Evolutionary conservation across 2,329 filamentous ascomycete genomes (phyloP).

Genomic region (Aspergillus oerlinghausenensis): DNA sequence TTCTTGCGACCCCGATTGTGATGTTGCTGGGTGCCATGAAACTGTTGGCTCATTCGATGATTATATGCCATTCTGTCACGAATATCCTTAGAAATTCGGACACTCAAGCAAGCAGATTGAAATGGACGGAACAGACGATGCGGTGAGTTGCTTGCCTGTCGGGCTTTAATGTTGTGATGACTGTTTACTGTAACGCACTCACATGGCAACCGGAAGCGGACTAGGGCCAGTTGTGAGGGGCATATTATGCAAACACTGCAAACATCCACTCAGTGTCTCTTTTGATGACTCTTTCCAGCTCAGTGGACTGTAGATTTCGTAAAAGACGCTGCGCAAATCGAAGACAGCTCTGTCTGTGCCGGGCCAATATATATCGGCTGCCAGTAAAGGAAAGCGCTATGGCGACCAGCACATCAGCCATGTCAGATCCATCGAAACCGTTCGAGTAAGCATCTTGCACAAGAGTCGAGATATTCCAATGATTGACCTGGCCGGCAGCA

Average conservation of each 20-base stretch:
- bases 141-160: conserved; percentile 5
- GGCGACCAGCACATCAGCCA: conserved; percentile 22
- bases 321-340: neutral
- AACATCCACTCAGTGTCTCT: conserved; percentile 25
- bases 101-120: neutral
- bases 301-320: neutral
- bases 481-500: conserved; percentile 33
- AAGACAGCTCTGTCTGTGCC: neutral
- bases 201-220: conserved; percentile 23
- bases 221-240: conserved; percentile 31
- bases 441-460: conserved; percentile 32
- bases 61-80: conserved; percentile 45
- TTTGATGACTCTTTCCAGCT: conserved; percentile 22
- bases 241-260: conserved; percentile 31
- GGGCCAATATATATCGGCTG: neutral
- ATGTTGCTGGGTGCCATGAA: conserved; percentile 44
- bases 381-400: conserved; percentile 18
- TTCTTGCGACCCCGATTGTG: conserved; percentile 49
- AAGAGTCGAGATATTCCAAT: neutral
- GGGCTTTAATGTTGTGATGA: conserved; percentile 22
- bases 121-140: conserved; percentile 6
- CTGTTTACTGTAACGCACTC: conserved; percentile 32
- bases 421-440: conserved; percentile 24
- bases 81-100: conserved; percentile 5
- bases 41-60: conserved; percentile 50